Evolutionary conservation across 148 eudicot species (phyloP).

Genomic region (Silene uniflora): DNA sequence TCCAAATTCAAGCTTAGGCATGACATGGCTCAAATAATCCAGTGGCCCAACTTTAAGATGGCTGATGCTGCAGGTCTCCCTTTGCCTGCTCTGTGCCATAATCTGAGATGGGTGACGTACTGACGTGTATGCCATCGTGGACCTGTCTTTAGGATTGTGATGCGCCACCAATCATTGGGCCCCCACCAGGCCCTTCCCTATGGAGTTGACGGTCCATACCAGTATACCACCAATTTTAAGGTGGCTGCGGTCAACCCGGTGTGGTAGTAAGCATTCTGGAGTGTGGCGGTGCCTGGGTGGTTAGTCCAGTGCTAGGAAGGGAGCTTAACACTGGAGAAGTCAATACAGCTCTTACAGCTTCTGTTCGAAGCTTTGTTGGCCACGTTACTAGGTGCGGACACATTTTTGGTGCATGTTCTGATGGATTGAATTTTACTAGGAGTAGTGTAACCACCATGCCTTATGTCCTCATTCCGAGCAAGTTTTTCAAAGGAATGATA

Average conservation of each 20-base stretch:
- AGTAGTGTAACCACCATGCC: constrained; percentile 4
- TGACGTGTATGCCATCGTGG: constrained; percentile 43
- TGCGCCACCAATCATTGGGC: constrained; percentile 58
- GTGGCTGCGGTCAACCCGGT: constrained; percentile 21
- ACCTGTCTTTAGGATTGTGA: constrained; percentile 40
- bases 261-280: constrained; percentile 54
- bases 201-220: constrained; percentile 62
- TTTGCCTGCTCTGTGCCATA: constrained; percentile 38
- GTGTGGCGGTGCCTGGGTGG: constrained; percentile 34
- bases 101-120: constrained; percentile 32
- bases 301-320: constrained; percentile 54
- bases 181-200: constrained; percentile 46
- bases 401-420: constrained; percentile 32
- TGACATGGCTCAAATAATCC: constrained; percentile 32
- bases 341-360: constrained; percentile 37
- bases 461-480: no score
- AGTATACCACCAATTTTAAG: constrained; percentile 35
- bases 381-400: constrained; percentile 20
- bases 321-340: constrained; percentile 52
- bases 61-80: constrained; percentile 27
- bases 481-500: no score
- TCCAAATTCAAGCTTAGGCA: no score
- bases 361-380: background rate
- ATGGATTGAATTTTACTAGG: background rate
- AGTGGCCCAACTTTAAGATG: constrained; percentile 78